Percentiles rank a stretch among this genome's conserved stretches.
phyloP scores from a whole-genome alignment of 257 asterid species.

The Nicotiana paniculata region DNA sequence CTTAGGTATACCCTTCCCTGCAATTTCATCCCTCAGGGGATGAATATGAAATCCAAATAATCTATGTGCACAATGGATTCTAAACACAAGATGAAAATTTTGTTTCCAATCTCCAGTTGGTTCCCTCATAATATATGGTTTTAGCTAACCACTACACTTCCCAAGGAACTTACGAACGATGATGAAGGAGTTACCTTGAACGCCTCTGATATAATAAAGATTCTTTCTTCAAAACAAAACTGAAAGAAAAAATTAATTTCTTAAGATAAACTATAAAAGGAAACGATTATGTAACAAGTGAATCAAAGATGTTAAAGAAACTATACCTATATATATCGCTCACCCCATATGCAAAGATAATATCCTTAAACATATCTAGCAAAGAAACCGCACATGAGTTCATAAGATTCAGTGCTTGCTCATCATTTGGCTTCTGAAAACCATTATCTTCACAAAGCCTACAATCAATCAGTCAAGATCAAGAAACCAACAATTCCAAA shows the following conservation, averaged over 20 bases:
- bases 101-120: not conserved
- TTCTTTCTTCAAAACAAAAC: conserved; percentile 81
- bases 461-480: not conserved
- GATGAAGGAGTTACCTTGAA: conserved; percentile 45
- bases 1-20: too few relatives aligned
- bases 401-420: conserved; percentile 76
- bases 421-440: conserved; percentile 42
- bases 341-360: conserved; percentile 81
- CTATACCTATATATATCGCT: conserved; percentile 85
- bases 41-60: not conserved
- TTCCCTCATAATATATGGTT: not conserved
- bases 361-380: conserved; percentile 66
- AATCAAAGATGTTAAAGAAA: conserved; percentile 8
- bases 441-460: too few relatives aligned
- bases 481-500: not conserved
- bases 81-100: not conserved
- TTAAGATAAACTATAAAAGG: conserved; percentile 9
- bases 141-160: not conserved
- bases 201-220: conserved; percentile 59
- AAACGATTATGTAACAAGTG: not conserved
- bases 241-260: conserved; percentile 24
- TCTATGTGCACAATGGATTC: not conserved
- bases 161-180: not conserved
- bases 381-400: conserved; percentile 69
- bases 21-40: too few relatives aligned